Base-by-base conservation (phyloP, 1,139 yeast species). In the Wickerhamomyces sp. region DNA sequence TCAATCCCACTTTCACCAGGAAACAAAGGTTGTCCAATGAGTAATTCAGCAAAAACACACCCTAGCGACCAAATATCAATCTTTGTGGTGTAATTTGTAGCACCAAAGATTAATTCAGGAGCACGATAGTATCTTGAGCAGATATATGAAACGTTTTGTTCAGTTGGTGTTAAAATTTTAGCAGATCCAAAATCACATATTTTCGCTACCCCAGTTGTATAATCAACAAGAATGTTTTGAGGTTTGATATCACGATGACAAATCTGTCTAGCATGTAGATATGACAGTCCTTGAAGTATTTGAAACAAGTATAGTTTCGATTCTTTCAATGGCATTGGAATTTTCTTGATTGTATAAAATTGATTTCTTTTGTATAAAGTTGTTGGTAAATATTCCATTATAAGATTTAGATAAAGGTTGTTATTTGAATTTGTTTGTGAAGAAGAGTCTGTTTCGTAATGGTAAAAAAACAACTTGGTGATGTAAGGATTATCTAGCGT, bases 141-240 rank as follows among this genome's bases (percentile, higher is more conserved):
- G 48, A 93, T 93, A 67, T 93, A 93, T 11, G 96, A 85, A 32
- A 93, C 99, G 63, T 91, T 91, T 39, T 96, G 96, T 66, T 93
- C 99, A 14, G 78, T 75, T 8, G 96, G 94, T 42, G 85, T 87
- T 50, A 93, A 75, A 47, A 87, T 84, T 66, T 93, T 93, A 31
- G 99, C 99, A n/a, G 94, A 82, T n/a, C 99, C 99, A 66, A 93
- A 93, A 68, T 93, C 99, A 68, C 99, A 93, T 43, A 93, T 78
- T 67, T 93, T 93, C 55, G 94, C 76, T 47, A 85, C 79, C 13
- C 95, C 95, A 10, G 84, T 76, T 41, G 79, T 76, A 27, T 97
- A 96, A 65, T 93, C 93, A 52, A 93, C 85, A 59, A 93, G 73
- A 50, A 93, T 74, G 67, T 93, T 93, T 62, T 94, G 98, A 4